A percentile compares a stretch with the other conserved stretches of the same genome.
Evolutionary conservation across 2,329 filamentous ascomycete genomes (phyloP).

Genomic region (Chrysosporium keratinophilum): DNA sequence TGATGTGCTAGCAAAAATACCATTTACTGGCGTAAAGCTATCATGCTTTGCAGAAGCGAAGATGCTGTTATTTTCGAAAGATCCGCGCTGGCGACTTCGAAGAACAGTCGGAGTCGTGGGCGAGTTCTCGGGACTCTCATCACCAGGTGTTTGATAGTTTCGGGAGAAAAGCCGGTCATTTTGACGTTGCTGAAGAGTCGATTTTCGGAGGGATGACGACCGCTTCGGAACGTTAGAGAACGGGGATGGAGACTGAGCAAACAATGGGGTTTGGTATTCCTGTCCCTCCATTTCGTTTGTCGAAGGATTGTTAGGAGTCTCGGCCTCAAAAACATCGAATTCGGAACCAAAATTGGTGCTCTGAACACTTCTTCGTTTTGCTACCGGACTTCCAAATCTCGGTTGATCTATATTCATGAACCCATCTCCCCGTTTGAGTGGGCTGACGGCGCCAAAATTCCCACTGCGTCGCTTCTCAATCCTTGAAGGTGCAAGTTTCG

Average conservation of each 20-base stretch:
- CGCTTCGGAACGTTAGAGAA: slow-evolving; percentile 53
- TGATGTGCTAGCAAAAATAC: slow-evolving; percentile 33
- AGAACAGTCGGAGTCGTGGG: slow-evolving; percentile 45
- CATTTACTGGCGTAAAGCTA: slow-evolving; percentile 51
- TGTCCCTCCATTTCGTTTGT: not conserved
- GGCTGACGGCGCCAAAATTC: slow-evolving; percentile 50
- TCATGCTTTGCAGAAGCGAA: slow-evolving; percentile 56
- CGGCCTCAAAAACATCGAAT: slow-evolving; percentile 65
- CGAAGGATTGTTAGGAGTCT: slow-evolving; percentile 13
- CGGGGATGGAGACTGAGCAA: slow-evolving; percentile 34
- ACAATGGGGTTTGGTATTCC: not conserved
- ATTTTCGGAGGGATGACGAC: slow-evolving; percentile 69
- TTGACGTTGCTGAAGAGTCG: slow-evolving; percentile 76
- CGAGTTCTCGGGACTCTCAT: slow-evolving; percentile 41
- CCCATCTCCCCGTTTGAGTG: slow-evolving; percentile 82
- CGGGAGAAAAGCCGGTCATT: slow-evolving; percentile 52
- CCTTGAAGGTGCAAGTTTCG: slow-evolving; percentile 34
- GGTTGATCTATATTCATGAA: slow-evolving; percentile 77
- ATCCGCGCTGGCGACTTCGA: slow-evolving; percentile 59
- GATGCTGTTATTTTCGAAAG: slow-evolving; percentile 58
- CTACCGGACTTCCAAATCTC: slow-evolving; percentile 58
- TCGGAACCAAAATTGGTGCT: slow-evolving; percentile 53
- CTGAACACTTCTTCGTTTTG: slow-evolving; percentile 82
- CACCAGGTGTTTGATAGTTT: slow-evolving; percentile 22
- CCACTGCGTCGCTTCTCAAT: slow-evolving; percentile 43